Evolutionary conservation across 108 stramenopile genomes (phyloP).

Genomic region (Mayamaea pseudoterrestris): DNA sequence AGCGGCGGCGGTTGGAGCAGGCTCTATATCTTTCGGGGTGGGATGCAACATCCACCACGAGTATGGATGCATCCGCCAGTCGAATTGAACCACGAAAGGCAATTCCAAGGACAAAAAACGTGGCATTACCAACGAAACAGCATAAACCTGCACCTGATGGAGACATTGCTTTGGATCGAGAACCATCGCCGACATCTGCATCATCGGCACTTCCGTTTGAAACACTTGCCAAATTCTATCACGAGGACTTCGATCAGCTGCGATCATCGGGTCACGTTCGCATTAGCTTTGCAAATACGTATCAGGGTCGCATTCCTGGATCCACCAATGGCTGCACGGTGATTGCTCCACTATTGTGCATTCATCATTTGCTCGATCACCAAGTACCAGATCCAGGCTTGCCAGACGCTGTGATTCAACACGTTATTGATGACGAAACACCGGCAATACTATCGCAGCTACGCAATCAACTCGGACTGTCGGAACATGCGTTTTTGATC

Average conservation of each 20-base stretch:
- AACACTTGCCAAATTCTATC: slow-evolving; percentile 18
- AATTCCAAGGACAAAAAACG: too few species aligned
- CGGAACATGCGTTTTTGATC: slow-evolving; percentile 43
- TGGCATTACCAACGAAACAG: too few species aligned
- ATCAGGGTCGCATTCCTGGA: slow-evolving; percentile 52
- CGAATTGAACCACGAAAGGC: too few species aligned
- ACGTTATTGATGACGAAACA: slow-evolving; percentile 42
- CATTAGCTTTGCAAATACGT: slow-evolving; percentile 46
- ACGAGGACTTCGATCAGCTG: slow-evolving; percentile 34
- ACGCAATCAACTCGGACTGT: slow-evolving; percentile 34
- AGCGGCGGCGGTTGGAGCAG: too few species aligned
- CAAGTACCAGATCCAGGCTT: slow-evolving; percentile 17
- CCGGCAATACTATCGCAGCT: slow-evolving; percentile 25
- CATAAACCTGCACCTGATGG: too few species aligned
- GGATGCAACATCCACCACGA: too few species aligned
- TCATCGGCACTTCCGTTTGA: slow-evolving; percentile 13
- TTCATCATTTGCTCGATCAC: slow-evolving; percentile 31
- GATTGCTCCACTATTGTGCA: slow-evolving; percentile 47
- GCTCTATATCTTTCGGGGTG: too few species aligned
- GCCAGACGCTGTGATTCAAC: slow-evolving; percentile 31
- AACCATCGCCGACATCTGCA: too few species aligned
- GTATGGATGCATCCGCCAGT: too few species aligned
- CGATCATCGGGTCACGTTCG: slow-evolving; percentile 16
- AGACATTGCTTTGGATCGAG: too few species aligned
- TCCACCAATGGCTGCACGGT: slow-evolving; percentile 64